A percentile compares a stretch with the other conserved stretches of the same genome.
These are phyloP conservation scores for Phycomyces nitens DNA, from an alignment of 192 early-diverging fungal species.

Conservation along the genomic window DNA sequence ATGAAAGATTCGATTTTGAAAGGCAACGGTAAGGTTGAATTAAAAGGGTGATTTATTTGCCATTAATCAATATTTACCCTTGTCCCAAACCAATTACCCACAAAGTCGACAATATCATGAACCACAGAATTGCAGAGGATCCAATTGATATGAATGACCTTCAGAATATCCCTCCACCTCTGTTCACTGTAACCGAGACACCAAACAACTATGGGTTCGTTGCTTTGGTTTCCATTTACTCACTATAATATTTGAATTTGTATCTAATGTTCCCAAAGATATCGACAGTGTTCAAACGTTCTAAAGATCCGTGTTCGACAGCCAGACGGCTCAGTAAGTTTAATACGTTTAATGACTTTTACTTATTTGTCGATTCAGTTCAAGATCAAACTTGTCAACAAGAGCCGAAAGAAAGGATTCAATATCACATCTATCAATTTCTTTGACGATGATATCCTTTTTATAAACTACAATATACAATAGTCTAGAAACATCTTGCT, in stretches of 20 bases:
- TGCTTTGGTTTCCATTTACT: too few relatives aligned
- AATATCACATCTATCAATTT: constrained; percentile 17
- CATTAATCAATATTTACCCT: too few relatives aligned
- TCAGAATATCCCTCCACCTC: constrained; percentile 54
- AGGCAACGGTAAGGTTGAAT: constrained; percentile 42
- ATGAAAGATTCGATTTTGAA: constrained; percentile 41
- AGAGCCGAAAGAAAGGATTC: constrained; percentile 12
- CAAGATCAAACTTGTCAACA: constrained; percentile 29
- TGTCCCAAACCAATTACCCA: too few relatives aligned
- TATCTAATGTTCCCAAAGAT: too few relatives aligned
- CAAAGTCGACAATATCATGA: constrained; percentile 41
- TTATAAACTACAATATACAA: too few relatives aligned
- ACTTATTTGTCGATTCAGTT: neutral
- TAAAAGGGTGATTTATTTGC: too few relatives aligned
- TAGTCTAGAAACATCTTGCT: too few relatives aligned
- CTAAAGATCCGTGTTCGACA: constrained; percentile 44
- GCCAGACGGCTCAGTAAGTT: constrained; percentile 38
- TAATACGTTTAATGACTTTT: neutral
- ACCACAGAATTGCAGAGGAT: constrained; percentile 35
- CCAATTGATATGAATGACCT: constrained; percentile 33
- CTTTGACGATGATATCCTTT: constrained; percentile 30
- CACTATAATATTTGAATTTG: too few relatives aligned
- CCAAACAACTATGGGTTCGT: constrained; percentile 53
- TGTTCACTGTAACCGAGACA: constrained; percentile 49
- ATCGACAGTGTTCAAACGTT: constrained; percentile 48